Evolutionary conservation across 108 stramenopile species (phyloP), one percentile per base, ranked within the genome.

Genomic region (Cyclostephanos tholiformis): DNA sequence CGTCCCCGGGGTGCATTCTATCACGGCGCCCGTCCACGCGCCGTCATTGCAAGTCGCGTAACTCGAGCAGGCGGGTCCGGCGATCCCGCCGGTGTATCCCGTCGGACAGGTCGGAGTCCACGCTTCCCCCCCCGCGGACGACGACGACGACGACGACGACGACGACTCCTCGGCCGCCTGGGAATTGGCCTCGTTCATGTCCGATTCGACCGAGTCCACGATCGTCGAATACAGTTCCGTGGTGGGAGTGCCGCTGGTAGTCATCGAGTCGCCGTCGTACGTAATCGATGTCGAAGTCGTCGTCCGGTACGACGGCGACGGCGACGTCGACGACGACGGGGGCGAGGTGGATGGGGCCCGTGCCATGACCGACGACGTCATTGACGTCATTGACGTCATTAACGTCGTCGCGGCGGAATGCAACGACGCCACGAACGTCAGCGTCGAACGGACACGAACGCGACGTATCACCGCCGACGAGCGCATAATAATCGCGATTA

Each of bases 21-120:
- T 12, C 12, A 25, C 22, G 5, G 62, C 38, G 4, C 60, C 49
- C 29, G 49, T 50, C 4, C 63, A 23, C 7, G 14, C 43, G 14
- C 69, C 69, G 29, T 38, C 48, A 20, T 14, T 36, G 63, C 76
- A 77, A 29, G 70, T 62, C n/a, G 64, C 41, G 76, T 77, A 77
- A 1, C 63, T 29, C 7, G n/a, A 25, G 55, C 76, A 77, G 48
- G 63, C 76, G 6, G 76, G 69, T 0, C 76, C 76, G 14, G 69
- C 38, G 10, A 69, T 25, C 44, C 44, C 53, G 43, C 76, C 76
- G 6, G 69, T 46, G 44, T 46, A 14, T 3, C 2, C 14, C 44
- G 2, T 2, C 44, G 13, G 14, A 16, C 44, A 46, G 14, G 44
- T 16, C 44, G 44, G 44, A 2, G 16, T 14, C 44, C 44, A 46